phyloP scores from a whole-genome alignment of 2,329 filamentous ascomycete species.

The Pseudogymnoascus sp. region DNA sequence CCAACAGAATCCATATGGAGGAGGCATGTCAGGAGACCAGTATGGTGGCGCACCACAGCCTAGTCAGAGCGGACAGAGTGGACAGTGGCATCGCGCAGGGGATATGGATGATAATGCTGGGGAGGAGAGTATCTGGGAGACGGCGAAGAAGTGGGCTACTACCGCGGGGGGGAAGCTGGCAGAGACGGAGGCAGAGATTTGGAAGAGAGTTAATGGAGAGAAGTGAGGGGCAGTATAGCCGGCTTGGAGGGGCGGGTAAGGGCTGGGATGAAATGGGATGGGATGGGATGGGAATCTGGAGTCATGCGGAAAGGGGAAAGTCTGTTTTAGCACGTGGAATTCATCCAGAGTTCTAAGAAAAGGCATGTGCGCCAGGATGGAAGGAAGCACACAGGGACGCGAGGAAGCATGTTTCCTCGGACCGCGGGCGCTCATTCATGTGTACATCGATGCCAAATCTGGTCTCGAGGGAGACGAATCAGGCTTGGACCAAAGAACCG shows the following conservation, averaged over 20 bases:
- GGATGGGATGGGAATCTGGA: background rate
- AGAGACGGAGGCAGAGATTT: slow-evolving; percentile 53
- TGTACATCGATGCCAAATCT: background rate
- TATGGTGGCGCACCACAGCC: background rate
- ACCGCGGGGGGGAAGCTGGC: slow-evolving; percentile 51
- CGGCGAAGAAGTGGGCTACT: slow-evolving; percentile 51
- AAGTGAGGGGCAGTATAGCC: slow-evolving; percentile 23
- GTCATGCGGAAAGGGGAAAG: background rate
- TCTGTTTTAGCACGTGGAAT: background rate
- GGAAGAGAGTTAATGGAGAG: slow-evolving; percentile 56
- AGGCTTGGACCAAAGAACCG: background rate
- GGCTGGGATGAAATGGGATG: background rate
- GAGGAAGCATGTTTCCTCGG: background rate
- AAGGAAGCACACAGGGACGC: background rate
- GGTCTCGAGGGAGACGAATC: background rate
- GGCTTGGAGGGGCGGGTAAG: background rate
- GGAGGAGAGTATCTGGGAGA: slow-evolving; percentile 44
- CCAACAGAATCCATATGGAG: slow-evolving; percentile 47
- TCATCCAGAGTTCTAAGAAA: background rate
- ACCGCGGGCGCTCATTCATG: slow-evolving; percentile 3
- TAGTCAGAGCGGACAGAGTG: slow-evolving; percentile 34
- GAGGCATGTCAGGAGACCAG: slow-evolving; percentile 44
- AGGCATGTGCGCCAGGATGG: background rate
- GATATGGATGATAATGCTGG: background rate
- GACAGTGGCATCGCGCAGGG: slow-evolving; percentile 20